Evolutionary conservation across 1,284 basidiomycete genomes (phyloP), one percentile per base, ranked within the genome.

Genomic region (Ceratobasidium sp.): DNA sequence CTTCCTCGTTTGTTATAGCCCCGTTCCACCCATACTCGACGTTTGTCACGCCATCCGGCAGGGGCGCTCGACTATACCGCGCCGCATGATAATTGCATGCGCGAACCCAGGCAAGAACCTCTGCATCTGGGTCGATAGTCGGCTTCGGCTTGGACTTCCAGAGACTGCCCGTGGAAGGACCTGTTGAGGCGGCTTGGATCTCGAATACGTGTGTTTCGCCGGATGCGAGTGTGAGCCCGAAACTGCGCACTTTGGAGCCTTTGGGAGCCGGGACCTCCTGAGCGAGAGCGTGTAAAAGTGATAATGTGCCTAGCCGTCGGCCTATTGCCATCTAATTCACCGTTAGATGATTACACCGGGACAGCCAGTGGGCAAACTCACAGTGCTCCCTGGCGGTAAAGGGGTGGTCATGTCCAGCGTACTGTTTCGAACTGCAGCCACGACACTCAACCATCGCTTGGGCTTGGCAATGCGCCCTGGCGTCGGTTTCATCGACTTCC

Each of bases 31-130:
- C 74, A 44, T 77, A 77, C 44, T 77, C 74, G 38, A 77, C 44
- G 44, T 77, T 77, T 14, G 65, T 67, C 20, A 77, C 74, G 23
- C 64, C 74, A 20, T 77, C 74, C 12, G 74, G 74, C 55, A 77
- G 55, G 3, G 74, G 74, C 8, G 74, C 74, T 35, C 74, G 74
- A 20, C 74, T 77, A 16, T 67, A 77, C 27, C 74, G 52, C 35
- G 74, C 74, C n/a, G 74, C 74, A 59, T 77, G 65, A 55, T 68
- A 77, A 41, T 77, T 77, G 65, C 74, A 77, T 10, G 74, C 64
- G 2, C 54, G 74, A 20, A 77, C 74, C 74, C 74, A 77, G 48
- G 74, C 74, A 3, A 50, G 44, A 30, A 77, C 74, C 55, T 77
- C 74, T 7, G 74, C 74, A 38, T 77, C 74, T 30, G 65, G 35